A percentile compares a stretch with the other conserved stretches of the same genome.
These are phyloP conservation scores for Carex myosuroides DNA, from an alignment of 176 grass and related monocot species.

Conservation along the genomic window DNA sequence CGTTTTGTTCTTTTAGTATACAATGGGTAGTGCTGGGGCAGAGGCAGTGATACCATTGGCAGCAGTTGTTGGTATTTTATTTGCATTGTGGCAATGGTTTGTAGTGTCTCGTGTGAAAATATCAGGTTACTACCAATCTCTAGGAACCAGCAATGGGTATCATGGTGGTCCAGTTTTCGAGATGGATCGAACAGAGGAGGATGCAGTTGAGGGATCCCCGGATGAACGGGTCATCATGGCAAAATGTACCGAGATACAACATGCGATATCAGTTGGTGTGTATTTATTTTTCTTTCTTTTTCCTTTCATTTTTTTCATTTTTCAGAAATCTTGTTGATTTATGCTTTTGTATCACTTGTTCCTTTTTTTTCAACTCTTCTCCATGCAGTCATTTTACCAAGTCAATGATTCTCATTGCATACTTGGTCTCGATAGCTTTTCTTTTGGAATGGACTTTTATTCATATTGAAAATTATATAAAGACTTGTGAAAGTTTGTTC, in stretches of 20 bases:
- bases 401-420: background rate
- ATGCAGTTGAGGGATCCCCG: constrained; percentile 18
- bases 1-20: background rate
- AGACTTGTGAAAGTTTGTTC: background rate
- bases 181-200: constrained; percentile 13
- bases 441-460: background rate
- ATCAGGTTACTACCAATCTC: background rate
- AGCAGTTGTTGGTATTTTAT: constrained; percentile 43
- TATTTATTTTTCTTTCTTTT: background rate
- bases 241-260: constrained; percentile 67
- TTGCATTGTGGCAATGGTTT: constrained; percentile 56
- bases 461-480: background rate
- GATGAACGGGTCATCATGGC: constrained; percentile 16
- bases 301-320: background rate
- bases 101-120: constrained; percentile 37
- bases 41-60: constrained; percentile 43
- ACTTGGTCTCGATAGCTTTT: background rate
- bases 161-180: constrained; percentile 1
- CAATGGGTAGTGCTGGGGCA: constrained; percentile 23
- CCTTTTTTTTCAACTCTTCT: background rate
- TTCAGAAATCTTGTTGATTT: background rate
- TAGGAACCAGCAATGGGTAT: background rate
- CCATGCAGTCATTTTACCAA: background rate
- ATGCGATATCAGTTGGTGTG: constrained; percentile 52
- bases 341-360: background rate